A percentile compares a stretch with the other conserved stretches of the same genome.
These are phyloP conservation scores for Blastobotrys proliferans DNA, from an alignment of 1,139 yeast species.

Conservation along the genomic window DNA sequence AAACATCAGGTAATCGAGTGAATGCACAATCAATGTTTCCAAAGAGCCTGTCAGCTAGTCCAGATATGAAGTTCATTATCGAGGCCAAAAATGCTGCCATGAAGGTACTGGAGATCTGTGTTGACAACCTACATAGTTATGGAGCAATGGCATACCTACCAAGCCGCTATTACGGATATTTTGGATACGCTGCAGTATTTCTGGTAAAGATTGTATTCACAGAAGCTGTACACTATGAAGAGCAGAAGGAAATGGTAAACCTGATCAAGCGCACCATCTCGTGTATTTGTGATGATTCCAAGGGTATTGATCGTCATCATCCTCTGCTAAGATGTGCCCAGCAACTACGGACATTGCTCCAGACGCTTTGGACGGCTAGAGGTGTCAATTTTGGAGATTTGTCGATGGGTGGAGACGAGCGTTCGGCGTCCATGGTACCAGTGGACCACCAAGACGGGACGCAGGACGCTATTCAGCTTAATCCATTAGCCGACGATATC, in stretches of 20 bases:
- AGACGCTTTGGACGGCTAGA: conserved; percentile 5
- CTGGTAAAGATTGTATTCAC: conserved; percentile 25
- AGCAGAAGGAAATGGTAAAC: conserved; percentile 2
- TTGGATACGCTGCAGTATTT: conserved; percentile 25
- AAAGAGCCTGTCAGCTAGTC: conserved; percentile 22
- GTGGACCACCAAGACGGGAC: no score
- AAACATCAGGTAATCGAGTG: background rate
- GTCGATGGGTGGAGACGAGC: background rate
- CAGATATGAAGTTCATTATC: conserved; percentile 25
- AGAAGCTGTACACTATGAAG: conserved; percentile 18
- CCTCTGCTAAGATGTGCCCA: conserved; percentile 4
- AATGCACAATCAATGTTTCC: conserved; percentile 21
- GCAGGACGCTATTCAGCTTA: no score
- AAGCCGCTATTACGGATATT: conserved; percentile 23
- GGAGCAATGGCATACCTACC: conserved; percentile 26
- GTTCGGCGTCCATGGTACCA: background rate
- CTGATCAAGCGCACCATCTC: conserved; percentile 1
- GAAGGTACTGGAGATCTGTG: conserved; percentile 21
- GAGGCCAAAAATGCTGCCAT: conserved; percentile 24
- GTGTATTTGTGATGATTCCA: conserved; percentile 1
- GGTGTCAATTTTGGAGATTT: conserved; percentile 1
- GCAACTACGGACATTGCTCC: background rate
- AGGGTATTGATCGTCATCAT: conserved; percentile 1
- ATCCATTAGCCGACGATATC: background rate
- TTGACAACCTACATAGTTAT: conserved; percentile 19